Evolutionary conservation across 345 rosid genomes (phyloP).

Genomic region (Salix purpurea): DNA sequence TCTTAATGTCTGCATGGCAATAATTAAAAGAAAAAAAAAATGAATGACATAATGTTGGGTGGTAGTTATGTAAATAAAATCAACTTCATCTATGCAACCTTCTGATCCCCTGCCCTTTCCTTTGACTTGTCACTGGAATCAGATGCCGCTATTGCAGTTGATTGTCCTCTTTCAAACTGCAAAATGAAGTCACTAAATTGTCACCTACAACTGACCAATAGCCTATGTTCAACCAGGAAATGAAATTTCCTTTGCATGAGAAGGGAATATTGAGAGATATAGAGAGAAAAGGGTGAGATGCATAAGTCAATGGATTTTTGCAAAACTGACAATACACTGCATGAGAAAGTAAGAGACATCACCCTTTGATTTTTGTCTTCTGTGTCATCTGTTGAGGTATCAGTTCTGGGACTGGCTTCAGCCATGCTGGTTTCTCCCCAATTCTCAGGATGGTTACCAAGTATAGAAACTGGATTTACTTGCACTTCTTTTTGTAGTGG

Average conservation of each 20-base stretch:
- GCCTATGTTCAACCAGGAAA: neutral
- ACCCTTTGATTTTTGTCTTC: constrained; percentile 84
- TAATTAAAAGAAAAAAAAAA: constrained; percentile 1
- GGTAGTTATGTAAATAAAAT: neutral
- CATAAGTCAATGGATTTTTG: neutral
- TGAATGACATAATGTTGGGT: neutral
- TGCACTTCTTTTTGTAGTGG: constrained; percentile 35
- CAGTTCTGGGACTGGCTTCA: constrained; percentile 84
- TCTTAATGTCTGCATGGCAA: constrained; percentile 59
- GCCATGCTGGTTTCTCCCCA: constrained; percentile 69
- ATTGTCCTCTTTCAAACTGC: constrained; percentile 69
- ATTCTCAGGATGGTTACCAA: constrained; percentile 44
- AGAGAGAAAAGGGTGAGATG: neutral
- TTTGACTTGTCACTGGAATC: constrained; percentile 92
- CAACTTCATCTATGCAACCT: constrained; percentile 39
- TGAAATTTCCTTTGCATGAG: too few relatives aligned
- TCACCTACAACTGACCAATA: constrained; percentile 10
- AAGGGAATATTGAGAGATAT: neutral
- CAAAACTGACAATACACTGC: neutral
- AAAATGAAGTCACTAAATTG: constrained; percentile 16
- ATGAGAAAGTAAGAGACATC: constrained; percentile 9
- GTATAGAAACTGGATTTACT: constrained; percentile 38
- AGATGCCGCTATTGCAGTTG: constrained; percentile 43
- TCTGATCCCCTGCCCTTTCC: constrained; percentile 76
- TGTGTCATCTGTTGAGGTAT: constrained; percentile 79